Conservation (phyloP, 2,329 filamentous ascomycete genomes). For the Macroventuria anomochaeta region DNA sequence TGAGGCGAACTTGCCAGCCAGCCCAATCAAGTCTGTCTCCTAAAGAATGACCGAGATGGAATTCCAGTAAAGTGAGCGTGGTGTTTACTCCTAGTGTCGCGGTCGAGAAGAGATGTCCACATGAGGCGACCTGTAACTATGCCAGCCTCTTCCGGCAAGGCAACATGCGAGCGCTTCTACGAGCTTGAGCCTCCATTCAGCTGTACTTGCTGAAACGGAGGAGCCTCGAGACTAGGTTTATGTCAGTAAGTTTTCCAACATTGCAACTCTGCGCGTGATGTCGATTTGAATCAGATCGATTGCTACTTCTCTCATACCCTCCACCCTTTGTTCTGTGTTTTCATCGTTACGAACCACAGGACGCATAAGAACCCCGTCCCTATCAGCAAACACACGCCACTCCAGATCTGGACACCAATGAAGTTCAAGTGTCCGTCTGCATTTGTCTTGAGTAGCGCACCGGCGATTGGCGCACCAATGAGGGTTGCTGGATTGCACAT, state of each 20-base stretch:
- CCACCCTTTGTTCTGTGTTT: slow-evolving; percentile 39
- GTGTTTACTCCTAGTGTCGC: no score
- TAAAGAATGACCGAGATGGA: background rate
- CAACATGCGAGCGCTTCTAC: background rate
- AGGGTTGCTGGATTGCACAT: slow-evolving; percentile 29
- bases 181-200: background rate
- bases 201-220: background rate
- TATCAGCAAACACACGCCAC: slow-evolving; percentile 43
- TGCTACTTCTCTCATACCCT: slow-evolving; percentile 29
- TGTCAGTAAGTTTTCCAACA: background rate
- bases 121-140: no score
- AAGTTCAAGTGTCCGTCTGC: slow-evolving; percentile 34
- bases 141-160: background rate
- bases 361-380: slow-evolving; percentile 34
- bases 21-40: no score
- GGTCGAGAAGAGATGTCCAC: no score
- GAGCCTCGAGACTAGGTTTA: background rate
- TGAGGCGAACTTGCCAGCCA: background rate
- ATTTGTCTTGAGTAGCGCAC: slow-evolving; percentile 37
- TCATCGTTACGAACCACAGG: slow-evolving; percentile 36
- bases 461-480: slow-evolving; percentile 47
- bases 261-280: no score
- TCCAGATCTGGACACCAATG: slow-evolving; percentile 46
- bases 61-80: no score
- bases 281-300: background rate